Evolutionary conservation across 108 stramenopile genomes (phyloP).

Genomic region (Nannochloropsis granulata): DNA sequence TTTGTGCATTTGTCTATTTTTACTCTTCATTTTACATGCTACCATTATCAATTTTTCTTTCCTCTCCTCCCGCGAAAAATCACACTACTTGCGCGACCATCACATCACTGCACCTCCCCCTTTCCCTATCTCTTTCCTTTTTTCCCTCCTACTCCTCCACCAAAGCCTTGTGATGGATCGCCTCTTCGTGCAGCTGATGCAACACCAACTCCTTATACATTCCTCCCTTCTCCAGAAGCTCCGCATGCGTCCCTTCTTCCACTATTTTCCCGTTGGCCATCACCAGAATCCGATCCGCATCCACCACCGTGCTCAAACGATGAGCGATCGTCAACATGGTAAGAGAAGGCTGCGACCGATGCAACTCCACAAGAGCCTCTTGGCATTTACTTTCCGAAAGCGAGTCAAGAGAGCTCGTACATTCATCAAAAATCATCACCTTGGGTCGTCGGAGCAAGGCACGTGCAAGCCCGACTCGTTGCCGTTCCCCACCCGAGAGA

Average conservation of each 20-base stretch:
- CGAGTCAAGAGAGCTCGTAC: not conserved
- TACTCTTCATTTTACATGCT: no score
- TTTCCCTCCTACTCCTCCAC: not conserved
- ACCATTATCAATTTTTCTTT: no score
- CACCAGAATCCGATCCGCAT: constrained; percentile 11
- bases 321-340: constrained; percentile 29
- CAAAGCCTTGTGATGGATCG: not conserved
- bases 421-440: not conserved
- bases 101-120: no score
- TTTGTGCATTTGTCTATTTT: no score
- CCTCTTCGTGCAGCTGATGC: not conserved
- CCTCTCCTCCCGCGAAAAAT: no score
- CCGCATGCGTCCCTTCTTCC: constrained; percentile 1
- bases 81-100: no score
- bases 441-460: not conserved
- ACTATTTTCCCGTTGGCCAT: constrained; percentile 1
- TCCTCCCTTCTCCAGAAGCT: not conserved
- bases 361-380: not conserved
- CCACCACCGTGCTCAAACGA: not conserved
- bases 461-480: not conserved
- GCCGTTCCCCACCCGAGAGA: not conserved
- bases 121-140: no score
- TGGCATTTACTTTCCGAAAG: not conserved
- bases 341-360: not conserved
- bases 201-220: not conserved